Conservation (phyloP, 176 grass and related monocot species). For the Musa schizocarpa region DNA sequence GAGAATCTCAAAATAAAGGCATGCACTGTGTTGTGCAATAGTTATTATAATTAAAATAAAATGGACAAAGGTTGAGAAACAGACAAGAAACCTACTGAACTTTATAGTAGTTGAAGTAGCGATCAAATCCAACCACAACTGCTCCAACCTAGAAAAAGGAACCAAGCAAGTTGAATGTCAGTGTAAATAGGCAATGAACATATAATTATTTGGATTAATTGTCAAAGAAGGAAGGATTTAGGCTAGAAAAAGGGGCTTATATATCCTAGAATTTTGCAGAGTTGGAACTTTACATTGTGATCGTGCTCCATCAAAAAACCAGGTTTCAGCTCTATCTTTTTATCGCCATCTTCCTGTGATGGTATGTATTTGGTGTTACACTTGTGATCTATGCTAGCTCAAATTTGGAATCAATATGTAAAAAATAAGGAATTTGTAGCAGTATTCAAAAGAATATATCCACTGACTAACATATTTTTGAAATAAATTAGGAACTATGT, state of each 20-base stretch:
- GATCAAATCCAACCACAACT: conserved; percentile 94
- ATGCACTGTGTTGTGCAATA: background rate
- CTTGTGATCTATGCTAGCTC: background rate
- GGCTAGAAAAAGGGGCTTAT: background rate
- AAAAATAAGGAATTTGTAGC: background rate
- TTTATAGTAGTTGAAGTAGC: conserved; percentile 98
- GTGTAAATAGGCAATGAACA: conserved; percentile 1
- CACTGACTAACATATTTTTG: background rate
- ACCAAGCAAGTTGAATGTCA: conserved; percentile 2
- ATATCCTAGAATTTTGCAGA: conserved; percentile 1
- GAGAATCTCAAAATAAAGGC: background rate
- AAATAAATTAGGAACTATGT: background rate
- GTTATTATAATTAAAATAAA: background rate
- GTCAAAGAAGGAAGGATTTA: too few species aligned
- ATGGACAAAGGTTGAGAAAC: conserved; percentile 1
- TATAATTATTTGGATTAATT: background rate
- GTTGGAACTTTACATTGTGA: conserved; percentile 42
- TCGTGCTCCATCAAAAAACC: conserved; percentile 98
- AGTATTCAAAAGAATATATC: background rate
- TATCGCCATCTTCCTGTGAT: conserved; percentile 63
- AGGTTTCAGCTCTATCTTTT: conserved; percentile 93
- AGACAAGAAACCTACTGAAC: conserved; percentile 62
- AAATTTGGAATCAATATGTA: background rate
- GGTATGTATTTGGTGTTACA: background rate
- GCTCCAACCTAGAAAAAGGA: conserved; percentile 66